A percentile compares a stretch with the other conserved stretches of the same genome.
These are phyloP conservation scores for Maudiozyma pseudohumilis DNA, from an alignment of 805 yeast genomes.

Conservation along the genomic window DNA sequence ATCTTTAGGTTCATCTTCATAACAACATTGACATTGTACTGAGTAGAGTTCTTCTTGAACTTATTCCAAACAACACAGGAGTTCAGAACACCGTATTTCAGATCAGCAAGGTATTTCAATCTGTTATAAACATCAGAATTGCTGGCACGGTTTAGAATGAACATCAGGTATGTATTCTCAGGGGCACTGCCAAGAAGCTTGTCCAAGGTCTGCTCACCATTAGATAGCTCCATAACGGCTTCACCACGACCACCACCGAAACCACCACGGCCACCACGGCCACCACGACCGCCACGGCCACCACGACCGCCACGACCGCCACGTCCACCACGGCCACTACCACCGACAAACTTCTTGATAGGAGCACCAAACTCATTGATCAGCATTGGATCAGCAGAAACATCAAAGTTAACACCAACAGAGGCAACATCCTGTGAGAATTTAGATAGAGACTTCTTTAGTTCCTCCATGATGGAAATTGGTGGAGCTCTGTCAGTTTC, in stretches of 20 bases:
- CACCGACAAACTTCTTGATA: conserved; percentile 5
- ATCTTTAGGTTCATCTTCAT: conserved; percentile 20
- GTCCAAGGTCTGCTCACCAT: conserved; percentile 12
- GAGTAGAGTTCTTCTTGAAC: conserved; percentile 13
- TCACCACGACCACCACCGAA: conserved; percentile 9
- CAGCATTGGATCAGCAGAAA: conserved; percentile 9
- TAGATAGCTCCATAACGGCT: conserved; percentile 7
- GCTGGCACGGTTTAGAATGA: conserved; percentile 8
- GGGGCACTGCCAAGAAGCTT: conserved; percentile 10
- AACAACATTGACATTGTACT: conserved; percentile 15
- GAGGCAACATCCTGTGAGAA: conserved; percentile 10
- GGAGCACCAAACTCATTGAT: conserved; percentile 14
- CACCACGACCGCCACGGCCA: conserved; percentile 14
- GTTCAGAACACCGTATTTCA: conserved; percentile 15
- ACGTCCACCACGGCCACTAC: conserved; percentile 9
- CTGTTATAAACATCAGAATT: conserved; percentile 13
- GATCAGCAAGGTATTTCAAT: conserved; percentile 15
- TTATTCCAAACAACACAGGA: conserved; percentile 17
- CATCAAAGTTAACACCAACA: conserved; percentile 14
- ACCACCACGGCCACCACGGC: conserved; percentile 13
- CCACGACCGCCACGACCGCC: conserved; percentile 10
- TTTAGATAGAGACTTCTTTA: conserved; percentile 6
- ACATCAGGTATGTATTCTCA: conserved; percentile 12
- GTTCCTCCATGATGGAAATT: conserved; percentile 7
- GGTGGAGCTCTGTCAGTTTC: conserved; percentile 10